A percentile compares a stretch with the other conserved stretches of the same genome.
These are phyloP conservation scores for Globisporangium spinosum DNA, from an alignment of 352 stramenopile species.

Conservation along the genomic window DNA sequence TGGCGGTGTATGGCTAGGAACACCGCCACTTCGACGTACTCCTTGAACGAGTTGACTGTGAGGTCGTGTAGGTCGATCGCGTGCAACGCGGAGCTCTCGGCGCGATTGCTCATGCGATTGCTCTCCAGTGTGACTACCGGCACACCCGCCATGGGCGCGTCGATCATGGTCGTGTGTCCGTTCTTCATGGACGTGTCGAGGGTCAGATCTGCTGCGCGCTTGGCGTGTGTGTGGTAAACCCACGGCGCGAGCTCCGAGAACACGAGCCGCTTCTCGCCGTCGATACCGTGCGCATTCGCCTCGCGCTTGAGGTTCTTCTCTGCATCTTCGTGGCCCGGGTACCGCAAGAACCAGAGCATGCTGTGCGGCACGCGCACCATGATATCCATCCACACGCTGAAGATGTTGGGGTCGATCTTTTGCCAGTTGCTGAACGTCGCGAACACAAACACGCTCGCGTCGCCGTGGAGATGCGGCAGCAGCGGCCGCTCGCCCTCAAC, in stretches of 20 bases:
- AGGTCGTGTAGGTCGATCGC: constrained; percentile 49
- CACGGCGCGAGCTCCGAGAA: constrained; percentile 59
- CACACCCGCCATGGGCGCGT: constrained; percentile 75
- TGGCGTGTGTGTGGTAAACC: constrained; percentile 76
- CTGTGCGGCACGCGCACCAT: constrained; percentile 56
- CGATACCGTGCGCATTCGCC: constrained; percentile 47
- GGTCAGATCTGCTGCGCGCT: constrained; percentile 65
- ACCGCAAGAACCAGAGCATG: constrained; percentile 76
- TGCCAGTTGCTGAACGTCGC: constrained; percentile 87
- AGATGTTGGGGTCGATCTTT: constrained; percentile 80
- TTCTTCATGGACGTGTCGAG: constrained; percentile 86
- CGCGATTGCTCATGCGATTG: constrained; percentile 65
- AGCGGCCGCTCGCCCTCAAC: constrained; percentile 28
- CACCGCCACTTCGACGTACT: constrained; percentile 79
- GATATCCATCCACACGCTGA: constrained; percentile 79
- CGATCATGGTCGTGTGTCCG: constrained; percentile 77
- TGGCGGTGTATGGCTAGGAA: constrained; percentile 32
- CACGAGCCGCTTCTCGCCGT: constrained; percentile 45
- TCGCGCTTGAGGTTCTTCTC: constrained; percentile 46
- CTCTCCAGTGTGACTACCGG: constrained; percentile 70
- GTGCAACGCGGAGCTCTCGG: constrained; percentile 49
- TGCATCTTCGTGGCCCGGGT: constrained; percentile 46
- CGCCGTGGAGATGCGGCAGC: constrained; percentile 12
- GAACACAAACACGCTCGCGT: constrained; percentile 49
- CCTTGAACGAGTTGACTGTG: constrained; percentile 65